Percentiles rank a stretch among this genome's conserved stretches.
phyloP scores from a whole-genome alignment of 192 early-diverging fungal genomes.

The Helicostylum pulchrum region DNA sequence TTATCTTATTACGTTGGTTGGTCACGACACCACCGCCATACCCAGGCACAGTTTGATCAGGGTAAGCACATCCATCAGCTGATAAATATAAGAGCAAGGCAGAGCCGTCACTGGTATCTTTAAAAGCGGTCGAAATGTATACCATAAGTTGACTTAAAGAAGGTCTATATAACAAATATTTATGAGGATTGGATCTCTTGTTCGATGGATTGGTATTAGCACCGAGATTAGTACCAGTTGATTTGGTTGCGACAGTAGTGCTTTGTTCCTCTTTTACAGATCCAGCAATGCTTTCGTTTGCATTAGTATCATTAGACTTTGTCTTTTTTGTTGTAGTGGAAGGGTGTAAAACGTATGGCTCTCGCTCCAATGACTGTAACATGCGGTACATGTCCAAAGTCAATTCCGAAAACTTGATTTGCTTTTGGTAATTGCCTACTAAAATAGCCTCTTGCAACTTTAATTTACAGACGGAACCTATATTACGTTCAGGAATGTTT shows the following conservation, averaged over 20 bases:
- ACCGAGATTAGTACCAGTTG: too few species aligned
- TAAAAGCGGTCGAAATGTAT: slow-evolving; percentile 90
- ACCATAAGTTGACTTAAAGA: slow-evolving; percentile 88
- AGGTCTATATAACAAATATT: slow-evolving; percentile 91
- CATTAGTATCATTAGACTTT: neutral
- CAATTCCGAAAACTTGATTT: slow-evolving; percentile 97
- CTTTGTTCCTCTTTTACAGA: neutral
- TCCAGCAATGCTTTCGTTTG: slow-evolving; percentile 19
- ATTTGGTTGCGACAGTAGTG: too few species aligned
- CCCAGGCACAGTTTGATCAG: slow-evolving; percentile 31
- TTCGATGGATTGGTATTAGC: neutral
- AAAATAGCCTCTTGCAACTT: slow-evolving; percentile 92
- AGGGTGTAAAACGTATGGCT: neutral
- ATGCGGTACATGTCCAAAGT: slow-evolving; percentile 97
- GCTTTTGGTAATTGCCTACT: slow-evolving; percentile 91
- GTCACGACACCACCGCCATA: slow-evolving; percentile 79
- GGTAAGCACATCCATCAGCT: slow-evolving; percentile 67
- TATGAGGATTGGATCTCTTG: slow-evolving; percentile 64
- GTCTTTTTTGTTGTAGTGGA: neutral
- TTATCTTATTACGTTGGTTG: slow-evolving; percentile 51
- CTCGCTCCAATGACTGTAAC: slow-evolving; percentile 80
- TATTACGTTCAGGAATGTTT: slow-evolving; percentile 59
- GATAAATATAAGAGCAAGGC: slow-evolving; percentile 88
- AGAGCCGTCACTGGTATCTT: slow-evolving; percentile 86
- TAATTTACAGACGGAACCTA: slow-evolving; percentile 43